Evolutionary conservation across 179 eudicot species (phyloP).

Genomic region (Pouteria campechiana): DNA sequence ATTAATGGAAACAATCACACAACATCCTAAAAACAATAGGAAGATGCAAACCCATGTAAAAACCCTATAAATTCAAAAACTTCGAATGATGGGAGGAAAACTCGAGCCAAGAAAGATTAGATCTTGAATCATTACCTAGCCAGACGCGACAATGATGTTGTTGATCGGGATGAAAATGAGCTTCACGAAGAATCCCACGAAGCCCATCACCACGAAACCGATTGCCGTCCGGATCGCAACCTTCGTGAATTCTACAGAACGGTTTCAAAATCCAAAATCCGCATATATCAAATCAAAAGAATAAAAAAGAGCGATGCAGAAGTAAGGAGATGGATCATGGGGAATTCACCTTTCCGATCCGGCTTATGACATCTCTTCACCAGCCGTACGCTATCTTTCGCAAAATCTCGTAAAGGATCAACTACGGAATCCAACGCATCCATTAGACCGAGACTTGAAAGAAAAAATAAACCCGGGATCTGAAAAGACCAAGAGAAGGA

Average conservation of each 20-base stretch:
- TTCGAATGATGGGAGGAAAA: too few species aligned
- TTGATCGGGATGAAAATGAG: conserved; percentile 58
- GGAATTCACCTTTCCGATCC: conserved; percentile 38
- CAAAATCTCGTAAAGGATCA: conserved; percentile 60
- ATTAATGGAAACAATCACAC: too few species aligned
- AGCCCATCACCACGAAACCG: conserved; percentile 67
- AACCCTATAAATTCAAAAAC: background rate
- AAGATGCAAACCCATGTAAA: too few species aligned
- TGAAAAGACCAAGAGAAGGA: too few species aligned
- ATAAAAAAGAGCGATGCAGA: background rate
- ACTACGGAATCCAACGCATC: conserved; percentile 49
- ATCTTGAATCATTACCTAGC: conserved; percentile 1
- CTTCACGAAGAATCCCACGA: conserved; percentile 63
- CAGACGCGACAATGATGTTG: conserved; percentile 58
- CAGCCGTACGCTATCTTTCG: conserved; percentile 60
- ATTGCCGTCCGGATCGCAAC: conserved; percentile 57
- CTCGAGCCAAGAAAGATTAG: too few species aligned
- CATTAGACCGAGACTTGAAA: too few species aligned
- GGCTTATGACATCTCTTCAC: conserved; percentile 77
- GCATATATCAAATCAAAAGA: background rate
- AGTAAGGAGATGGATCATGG: background rate
- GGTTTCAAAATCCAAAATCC: background rate
- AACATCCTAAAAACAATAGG: too few species aligned
- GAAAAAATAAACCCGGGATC: too few species aligned
- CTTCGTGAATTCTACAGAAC: conserved; percentile 43